Conservation (phyloP, 1,284 basidiomycete species). For the Trametes sp. region DNA sequence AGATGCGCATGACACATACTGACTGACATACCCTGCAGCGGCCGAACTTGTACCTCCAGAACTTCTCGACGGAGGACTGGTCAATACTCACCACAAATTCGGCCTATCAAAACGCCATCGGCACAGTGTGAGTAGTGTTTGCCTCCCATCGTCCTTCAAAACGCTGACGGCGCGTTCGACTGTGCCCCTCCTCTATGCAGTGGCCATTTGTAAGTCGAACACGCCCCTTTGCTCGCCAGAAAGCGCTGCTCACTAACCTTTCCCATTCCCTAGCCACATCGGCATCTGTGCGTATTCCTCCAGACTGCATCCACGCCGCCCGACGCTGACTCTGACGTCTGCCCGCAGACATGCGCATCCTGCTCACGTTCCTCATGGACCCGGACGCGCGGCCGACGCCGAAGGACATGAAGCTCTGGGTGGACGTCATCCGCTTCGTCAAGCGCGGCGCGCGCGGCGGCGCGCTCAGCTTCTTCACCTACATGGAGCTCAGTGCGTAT, state of each 20-base stretch:
- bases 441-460: slow-evolving; percentile 63
- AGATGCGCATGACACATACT: neutral
- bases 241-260: too few relatives aligned
- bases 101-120: slow-evolving; percentile 61
- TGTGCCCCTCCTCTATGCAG: slow-evolving; percentile 25
- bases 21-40: slow-evolving; percentile 37
- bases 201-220: slow-evolving; percentile 52
- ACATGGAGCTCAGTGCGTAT: slow-evolving; percentile 62
- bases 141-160: too few relatives aligned
- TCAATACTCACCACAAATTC: slow-evolving; percentile 66
- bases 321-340: neutral
- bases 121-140: slow-evolving; percentile 36
- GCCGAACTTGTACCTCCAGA: slow-evolving; percentile 69
- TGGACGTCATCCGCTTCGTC: slow-evolving; percentile 64
- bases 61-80: slow-evolving; percentile 68
- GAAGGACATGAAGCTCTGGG: slow-evolving; percentile 71
- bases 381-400: slow-evolving; percentile 55
- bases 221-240: too few relatives aligned
- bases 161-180: too few relatives aligned
- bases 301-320: too few relatives aligned
- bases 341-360: slow-evolving; percentile 58
- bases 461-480: slow-evolving; percentile 69
- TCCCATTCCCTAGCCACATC: slow-evolving; percentile 41
- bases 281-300: slow-evolving; percentile 52
- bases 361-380: slow-evolving; percentile 66